These are phyloP conservation scores for Ophiostoma sp. DNA, from an alignment of 2,329 filamentous ascomycete species.

Conservation along the genomic window DNA sequence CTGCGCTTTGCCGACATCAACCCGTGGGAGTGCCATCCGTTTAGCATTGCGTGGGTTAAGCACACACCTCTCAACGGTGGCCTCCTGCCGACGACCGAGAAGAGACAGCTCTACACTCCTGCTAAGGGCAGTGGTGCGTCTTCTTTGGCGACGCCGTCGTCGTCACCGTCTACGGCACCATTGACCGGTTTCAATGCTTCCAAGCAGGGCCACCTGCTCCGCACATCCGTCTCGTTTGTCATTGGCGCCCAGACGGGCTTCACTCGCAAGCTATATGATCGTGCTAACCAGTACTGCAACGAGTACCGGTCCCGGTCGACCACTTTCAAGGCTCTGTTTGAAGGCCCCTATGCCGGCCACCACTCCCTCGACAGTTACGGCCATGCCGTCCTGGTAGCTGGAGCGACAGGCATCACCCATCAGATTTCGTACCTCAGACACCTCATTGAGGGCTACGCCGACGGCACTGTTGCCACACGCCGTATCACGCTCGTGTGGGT, in stretches of 20 bases:
- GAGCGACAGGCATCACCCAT: slow-evolving; percentile 92
- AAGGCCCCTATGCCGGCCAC: slow-evolving; percentile 85
- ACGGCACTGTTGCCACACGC: slow-evolving; percentile 74
- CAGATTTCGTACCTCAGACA: slow-evolving; percentile 86
- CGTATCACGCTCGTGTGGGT: slow-evolving; percentile 87
- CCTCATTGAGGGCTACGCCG: slow-evolving; percentile 67
- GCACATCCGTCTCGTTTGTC: slow-evolving; percentile 71
- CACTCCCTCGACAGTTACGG: slow-evolving; percentile 90
- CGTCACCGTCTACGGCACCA: background rate
- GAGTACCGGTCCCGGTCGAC: slow-evolving; percentile 47
- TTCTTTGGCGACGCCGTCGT: background rate
- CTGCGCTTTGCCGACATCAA: slow-evolving; percentile 67
- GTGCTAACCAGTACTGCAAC: slow-evolving; percentile 55
- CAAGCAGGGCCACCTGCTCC: slow-evolving; percentile 41
- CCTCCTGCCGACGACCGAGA: slow-evolving; percentile 43
- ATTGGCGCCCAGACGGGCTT: slow-evolving; percentile 86
- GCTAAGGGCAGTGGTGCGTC: slow-evolving; percentile 17
- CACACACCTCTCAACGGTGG: slow-evolving; percentile 47
- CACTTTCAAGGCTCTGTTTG: slow-evolving; percentile 70
- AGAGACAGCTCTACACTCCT: slow-evolving; percentile 34
- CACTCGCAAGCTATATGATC: slow-evolving; percentile 77
- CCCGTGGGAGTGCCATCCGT: slow-evolving; percentile 73
- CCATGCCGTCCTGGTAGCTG: slow-evolving; percentile 85
- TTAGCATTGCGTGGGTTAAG: slow-evolving; percentile 75
- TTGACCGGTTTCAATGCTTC: slow-evolving; percentile 26